Base-by-base conservation (phyloP, 768 basidiomycete genomes). In the Lactarius evosmus region DNA sequence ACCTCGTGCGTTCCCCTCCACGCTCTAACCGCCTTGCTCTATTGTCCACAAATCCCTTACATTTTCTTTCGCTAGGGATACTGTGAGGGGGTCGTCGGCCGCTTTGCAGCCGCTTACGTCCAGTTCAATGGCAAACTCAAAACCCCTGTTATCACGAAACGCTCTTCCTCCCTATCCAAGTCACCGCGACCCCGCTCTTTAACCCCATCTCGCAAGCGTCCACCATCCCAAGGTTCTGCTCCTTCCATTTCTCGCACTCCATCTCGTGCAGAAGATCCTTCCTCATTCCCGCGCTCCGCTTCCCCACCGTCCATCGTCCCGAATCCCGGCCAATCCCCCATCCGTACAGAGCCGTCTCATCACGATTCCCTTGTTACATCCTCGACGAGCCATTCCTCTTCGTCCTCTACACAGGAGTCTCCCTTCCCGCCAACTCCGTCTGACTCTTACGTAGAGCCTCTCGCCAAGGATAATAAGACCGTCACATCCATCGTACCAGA, bases 61-160 rank as follows among this genome's bases (percentile, higher is more conserved):
- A 46, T 62, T 12, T 17, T 11, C 22, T 16, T 17, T 58, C 25
- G 54, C 0, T 68, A 92, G 91, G 92, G 93, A 4, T 89, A 87
- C 68, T 95, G 92, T 70, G 92, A 95, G 75, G 92, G 87, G 58
- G 89, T 94, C 58, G 88, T 94, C 2, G 92, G 92, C 11, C 80
- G 84, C 6, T 93, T 95, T 71, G 75, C 76, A 19, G 85, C 82
- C 0, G 67, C 73, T 25, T 77, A 87, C 62, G 92, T 95, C 11
- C 81, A 76, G 7, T 90, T 93, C 70, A 85, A 85, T 63, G 78
- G 82, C 3, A 88, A 85, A 67, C 82, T 95, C 65, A 94, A 95
- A 78, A 86, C 84, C 59, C 88, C 90, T 0, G 77, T 94, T 66
- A 87, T 88, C 79, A 82, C 89, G 3, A 91, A 89, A 74, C 83